Evolutionary conservation across 148 eudicot species (phyloP).

Genomic region (Dysphania ambrosioides): DNA sequence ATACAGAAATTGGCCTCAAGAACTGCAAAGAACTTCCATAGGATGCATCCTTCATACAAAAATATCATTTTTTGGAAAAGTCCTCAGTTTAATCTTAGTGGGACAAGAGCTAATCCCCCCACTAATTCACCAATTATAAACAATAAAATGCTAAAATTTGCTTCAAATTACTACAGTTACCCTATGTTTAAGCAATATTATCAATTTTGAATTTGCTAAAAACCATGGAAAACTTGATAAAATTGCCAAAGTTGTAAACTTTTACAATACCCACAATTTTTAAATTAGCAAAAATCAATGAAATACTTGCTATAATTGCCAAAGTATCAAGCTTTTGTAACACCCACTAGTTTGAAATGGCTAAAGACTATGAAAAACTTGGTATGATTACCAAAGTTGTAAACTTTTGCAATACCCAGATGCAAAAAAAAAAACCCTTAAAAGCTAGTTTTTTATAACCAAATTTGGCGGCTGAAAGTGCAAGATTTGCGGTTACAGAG

Average conservation of each 20-base stretch:
- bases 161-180: not conserved
- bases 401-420: slow-evolving; percentile 21
- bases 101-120: slow-evolving; percentile 28
- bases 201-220: slow-evolving; percentile 7
- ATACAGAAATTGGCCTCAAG: slow-evolving; percentile 61
- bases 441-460: not conserved
- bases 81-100: slow-evolving; percentile 21
- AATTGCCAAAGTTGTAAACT: slow-evolving; percentile 16
- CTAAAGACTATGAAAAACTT: slow-evolving; percentile 13
- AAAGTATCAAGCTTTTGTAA: no score
- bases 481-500: slow-evolving; percentile 2
- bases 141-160: not conserved
- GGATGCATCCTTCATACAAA: slow-evolving; percentile 48
- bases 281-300: no score
- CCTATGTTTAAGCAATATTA: slow-evolving; percentile 11
- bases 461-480: slow-evolving; percentile 13
- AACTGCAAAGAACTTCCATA: slow-evolving; percentile 48
- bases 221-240: slow-evolving; percentile 19
- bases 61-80: slow-evolving; percentile 46
- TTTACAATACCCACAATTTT: slow-evolving; percentile 20
- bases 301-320: no score
- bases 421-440: slow-evolving; percentile 20
- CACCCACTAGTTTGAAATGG: slow-evolving; percentile 25
- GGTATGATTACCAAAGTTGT: slow-evolving; percentile 18
- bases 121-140: slow-evolving; percentile 24